Evolutionary conservation across 805 yeast species (phyloP), one percentile per base, ranked within the genome.

Genomic region (Ogataea ramenticola): DNA sequence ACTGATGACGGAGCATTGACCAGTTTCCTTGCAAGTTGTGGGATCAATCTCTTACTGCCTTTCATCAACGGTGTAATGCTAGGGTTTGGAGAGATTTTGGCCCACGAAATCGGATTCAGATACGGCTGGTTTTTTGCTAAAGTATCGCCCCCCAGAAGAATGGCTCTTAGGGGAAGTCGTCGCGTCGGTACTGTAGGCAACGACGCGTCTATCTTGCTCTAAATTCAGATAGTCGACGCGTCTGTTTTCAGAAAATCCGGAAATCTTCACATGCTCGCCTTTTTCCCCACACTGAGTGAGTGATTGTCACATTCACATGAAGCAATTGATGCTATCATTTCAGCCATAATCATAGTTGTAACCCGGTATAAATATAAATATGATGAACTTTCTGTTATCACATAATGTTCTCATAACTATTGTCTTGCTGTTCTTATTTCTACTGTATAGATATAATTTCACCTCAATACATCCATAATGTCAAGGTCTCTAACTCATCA

Each of bases 71-170:
- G 98, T 9, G 69, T 91, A 64, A 90, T 90, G 96, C 74, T 91
- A 41, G 98, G 98, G 0, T 88, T 91, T 60, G 98, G 98, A 2
- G 98, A 91, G 67, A 80, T 91, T 19, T 68, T 87, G 46, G 98
- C 98, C 9, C 96, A 90, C 60, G 97, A 91, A 56, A 65, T 91
- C 35, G 95, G 96, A 6, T 86, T 86, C 68, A 71, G 73, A 40
- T 82, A 77, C 65, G 80, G 86, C 38, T 85, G 93, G 86, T 57
- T 70, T 20, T 88, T 84, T 6, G 89, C 89, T 14, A 74, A 72
- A 56, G 88, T 79, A 42, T 48, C 41, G 15, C 60, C 60, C 6
- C 46, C 48, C 3, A 44, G 52, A 36, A 48, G 58, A 41, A 43
- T 26, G 14, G 19, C 14, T 10, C n/a, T n/a, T n/a, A n/a, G 16